Base-by-base conservation (phyloP, 352 stramenopile species). In the Globisporangium viniferum region DNA sequence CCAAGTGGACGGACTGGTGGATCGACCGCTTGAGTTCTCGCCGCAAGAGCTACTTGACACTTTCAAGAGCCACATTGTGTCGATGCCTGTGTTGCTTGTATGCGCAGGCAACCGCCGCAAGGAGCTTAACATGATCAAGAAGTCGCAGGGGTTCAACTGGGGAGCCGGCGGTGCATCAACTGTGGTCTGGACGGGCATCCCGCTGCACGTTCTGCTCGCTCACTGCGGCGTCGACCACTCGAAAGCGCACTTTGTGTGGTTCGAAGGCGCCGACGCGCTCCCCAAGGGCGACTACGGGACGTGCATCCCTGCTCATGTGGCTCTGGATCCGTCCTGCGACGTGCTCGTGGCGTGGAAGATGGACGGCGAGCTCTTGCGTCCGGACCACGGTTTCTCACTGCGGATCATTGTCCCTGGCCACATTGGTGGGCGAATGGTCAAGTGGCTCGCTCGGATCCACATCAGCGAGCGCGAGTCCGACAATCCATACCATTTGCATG, bases 61-160 rank as follows among this genome's bases (percentile, higher is more conserved):
- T 5, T 76, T 81, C 44, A 31, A 62, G 56, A 73, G 84, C 41
- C 70, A 81, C 49, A 70, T 86, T 31, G 73, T 89, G 24, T 82
- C 73, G 36, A 73, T 98, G 27, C 92, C 94, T 9, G 89, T 98
- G 14, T 94, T 95, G 3, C 79, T 99, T 7, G 91, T 97, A 2
- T 99, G 95, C 76, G 93, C 91, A 20, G 95, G 93, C 35, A 99
- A 99, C 68, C 82, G 94, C 27, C 85, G 95, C 59, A 98, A 98
- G 74, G 92, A 98, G 74, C 87, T 98, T 68, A 98, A 98, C 74
- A 96, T 97, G 83, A 94, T 98, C 60, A 90, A 91, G 62, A 95
- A 98, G 74, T 98, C 92, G 0, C 97, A 98, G 59, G 93, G 93
- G 15, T 98, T 98, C 75, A 98, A 86, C 72, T 99, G 93, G 94